Conservation (phyloP, 2,329 filamentous ascomycete genomes). For the Neonectria sp. region DNA sequence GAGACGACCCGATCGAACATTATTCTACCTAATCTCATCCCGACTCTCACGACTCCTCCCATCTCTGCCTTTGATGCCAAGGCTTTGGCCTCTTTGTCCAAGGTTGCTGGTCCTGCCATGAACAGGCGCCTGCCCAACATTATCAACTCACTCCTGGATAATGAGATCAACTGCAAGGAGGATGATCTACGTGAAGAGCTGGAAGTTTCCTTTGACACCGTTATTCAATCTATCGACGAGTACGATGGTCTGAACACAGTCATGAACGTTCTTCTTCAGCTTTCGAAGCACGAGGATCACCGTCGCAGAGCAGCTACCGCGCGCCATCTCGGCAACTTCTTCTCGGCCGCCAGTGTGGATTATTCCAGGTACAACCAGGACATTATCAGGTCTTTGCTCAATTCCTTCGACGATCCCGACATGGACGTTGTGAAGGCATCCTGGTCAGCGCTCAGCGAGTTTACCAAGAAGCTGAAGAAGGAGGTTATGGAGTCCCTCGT, state of each 20-base stretch:
- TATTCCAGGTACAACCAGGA: slow-evolving; percentile 98
- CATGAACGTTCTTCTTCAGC: slow-evolving; percentile 91
- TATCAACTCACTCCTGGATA: slow-evolving; percentile 94
- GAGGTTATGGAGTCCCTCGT: slow-evolving; percentile 98
- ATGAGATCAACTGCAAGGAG: slow-evolving; percentile 84
- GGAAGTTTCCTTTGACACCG: slow-evolving; percentile 86
- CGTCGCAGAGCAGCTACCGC: slow-evolving; percentile 84
- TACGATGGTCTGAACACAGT: slow-evolving; percentile 95
- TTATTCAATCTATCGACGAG: slow-evolving; percentile 94
- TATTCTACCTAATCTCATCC: slow-evolving; percentile 95
- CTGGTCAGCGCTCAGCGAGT: slow-evolving; percentile 88
- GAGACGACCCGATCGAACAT: slow-evolving; percentile 95
- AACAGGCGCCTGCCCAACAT: slow-evolving; percentile 91
- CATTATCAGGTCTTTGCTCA: slow-evolving; percentile 89
- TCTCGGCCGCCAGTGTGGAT: slow-evolving; percentile 83
- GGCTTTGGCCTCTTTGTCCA: slow-evolving; percentile 91
- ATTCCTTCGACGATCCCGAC: slow-evolving; percentile 93
- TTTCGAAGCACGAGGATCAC: slow-evolving; percentile 95
- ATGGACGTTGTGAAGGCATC: slow-evolving; percentile 87
- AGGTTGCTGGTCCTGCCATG: slow-evolving; percentile 92
- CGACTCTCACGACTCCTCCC: slow-evolving; percentile 89
- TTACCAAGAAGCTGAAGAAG: slow-evolving; percentile 92
- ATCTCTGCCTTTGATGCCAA: slow-evolving; percentile 96
- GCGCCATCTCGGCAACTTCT: slow-evolving; percentile 88
- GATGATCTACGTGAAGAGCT: slow-evolving; percentile 82